A percentile compares a stretch with the other conserved stretches of the same genome.
phyloP scores from a whole-genome alignment of 495 filamentous ascomycete genomes.

The Articulospora tetracladia region DNA sequence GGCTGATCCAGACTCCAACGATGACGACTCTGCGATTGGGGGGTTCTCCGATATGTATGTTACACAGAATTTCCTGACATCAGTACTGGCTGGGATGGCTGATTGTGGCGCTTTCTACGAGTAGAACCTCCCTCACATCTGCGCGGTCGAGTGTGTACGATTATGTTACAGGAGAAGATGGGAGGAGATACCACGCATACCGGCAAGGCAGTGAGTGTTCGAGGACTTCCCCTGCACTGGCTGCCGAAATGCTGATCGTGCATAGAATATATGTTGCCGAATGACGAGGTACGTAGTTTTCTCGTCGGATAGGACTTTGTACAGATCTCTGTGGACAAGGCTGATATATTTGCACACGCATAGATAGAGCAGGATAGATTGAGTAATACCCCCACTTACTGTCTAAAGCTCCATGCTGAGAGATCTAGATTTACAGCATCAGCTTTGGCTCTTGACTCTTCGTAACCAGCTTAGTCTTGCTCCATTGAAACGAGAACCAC shows the following conservation, averaged over 20 bases:
- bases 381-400: background rate
- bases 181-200: constrained; percentile 3
- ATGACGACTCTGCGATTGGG: constrained; percentile 7
- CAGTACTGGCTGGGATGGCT: background rate
- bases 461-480: background rate
- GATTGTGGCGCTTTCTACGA: background rate
- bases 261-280: background rate
- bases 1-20: background rate
- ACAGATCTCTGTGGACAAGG: background rate
- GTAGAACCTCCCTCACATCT: background rate
- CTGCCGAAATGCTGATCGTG: background rate
- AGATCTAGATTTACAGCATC: constrained; percentile 1
- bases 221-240: background rate
- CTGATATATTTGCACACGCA: background rate
- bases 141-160: constrained; percentile 1
- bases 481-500: background rate
- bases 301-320: background rate
- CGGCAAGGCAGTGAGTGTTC: background rate
- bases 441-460: background rate
- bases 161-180: background rate
- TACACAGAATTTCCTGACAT: background rate
- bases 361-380: constrained; percentile 6
- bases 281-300: constrained; percentile 3
- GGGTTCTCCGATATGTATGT: background rate
- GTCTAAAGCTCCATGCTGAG: background rate